phyloP scores from a whole-genome alignment of 1,284 basidiomycete species.

The Pisolithus thermaeus region DNA sequence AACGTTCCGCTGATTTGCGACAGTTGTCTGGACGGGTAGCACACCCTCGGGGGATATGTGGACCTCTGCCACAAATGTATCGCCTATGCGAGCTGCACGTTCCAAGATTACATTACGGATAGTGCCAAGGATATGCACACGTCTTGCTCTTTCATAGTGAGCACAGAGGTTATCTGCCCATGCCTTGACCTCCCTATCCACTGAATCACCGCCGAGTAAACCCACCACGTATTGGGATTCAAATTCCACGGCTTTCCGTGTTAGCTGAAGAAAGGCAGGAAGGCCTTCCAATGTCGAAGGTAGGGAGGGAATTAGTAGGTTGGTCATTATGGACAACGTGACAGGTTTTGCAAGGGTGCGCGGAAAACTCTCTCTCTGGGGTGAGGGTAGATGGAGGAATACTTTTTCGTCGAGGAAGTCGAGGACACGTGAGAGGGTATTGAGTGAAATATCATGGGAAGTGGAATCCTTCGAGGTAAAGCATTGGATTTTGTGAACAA shows the following conservation, averaged over 20 bases:
- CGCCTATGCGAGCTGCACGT: slow-evolving; percentile 18
- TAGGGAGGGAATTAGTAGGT: slow-evolving; percentile 60
- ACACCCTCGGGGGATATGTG: slow-evolving; percentile 6
- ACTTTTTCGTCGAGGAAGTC: slow-evolving; percentile 53
- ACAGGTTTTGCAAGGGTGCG: slow-evolving; percentile 54
- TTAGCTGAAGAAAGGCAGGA: slow-evolving; percentile 54
- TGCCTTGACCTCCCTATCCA: slow-evolving; percentile 46
- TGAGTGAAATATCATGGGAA: slow-evolving; percentile 36
- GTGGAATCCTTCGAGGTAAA: slow-evolving; percentile 40
- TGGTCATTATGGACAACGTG: slow-evolving; percentile 52
- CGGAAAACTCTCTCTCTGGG: slow-evolving; percentile 39
- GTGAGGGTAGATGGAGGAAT: slow-evolving; percentile 48
- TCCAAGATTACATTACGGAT: slow-evolving; percentile 45
- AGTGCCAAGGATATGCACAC: slow-evolving; percentile 55
- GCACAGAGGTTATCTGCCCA: slow-evolving; percentile 60
- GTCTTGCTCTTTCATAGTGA: slow-evolving; percentile 70
- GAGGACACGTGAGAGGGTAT: slow-evolving; percentile 47
- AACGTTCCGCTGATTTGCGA: background rate
- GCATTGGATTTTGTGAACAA: slow-evolving; percentile 38
- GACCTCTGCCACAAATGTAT: slow-evolving; percentile 34
- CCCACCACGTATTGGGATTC: slow-evolving; percentile 53
- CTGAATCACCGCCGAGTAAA: slow-evolving; percentile 42
- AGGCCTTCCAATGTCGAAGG: slow-evolving; percentile 57
- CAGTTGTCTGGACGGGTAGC: slow-evolving; percentile 1
- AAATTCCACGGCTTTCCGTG: slow-evolving; percentile 51